phyloP scores from a whole-genome alignment of 2,329 filamentous ascomycete genomes.

The Microsporum audouinii region DNA sequence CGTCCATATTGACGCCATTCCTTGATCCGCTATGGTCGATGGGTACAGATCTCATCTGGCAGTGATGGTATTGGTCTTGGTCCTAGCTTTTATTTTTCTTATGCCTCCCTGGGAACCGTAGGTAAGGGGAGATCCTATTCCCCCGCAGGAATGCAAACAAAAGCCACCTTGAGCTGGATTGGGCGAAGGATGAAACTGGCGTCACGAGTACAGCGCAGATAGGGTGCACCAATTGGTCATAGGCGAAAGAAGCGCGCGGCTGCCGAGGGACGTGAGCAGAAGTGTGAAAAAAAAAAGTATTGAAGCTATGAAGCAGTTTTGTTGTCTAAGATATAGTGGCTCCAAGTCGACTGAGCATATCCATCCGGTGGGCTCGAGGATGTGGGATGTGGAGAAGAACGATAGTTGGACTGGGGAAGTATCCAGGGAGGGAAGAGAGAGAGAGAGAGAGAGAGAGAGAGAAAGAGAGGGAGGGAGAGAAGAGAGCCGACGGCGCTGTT shows the following conservation, averaged over 20 bases:
- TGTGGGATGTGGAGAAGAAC: background rate
- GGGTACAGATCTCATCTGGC: constrained; percentile 36
- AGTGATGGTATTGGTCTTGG: background rate
- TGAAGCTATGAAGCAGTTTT: background rate
- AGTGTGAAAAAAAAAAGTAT: background rate
- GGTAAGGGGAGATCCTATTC: background rate
- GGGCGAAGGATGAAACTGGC: background rate
- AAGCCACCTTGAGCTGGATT: background rate
- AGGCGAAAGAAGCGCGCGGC: background rate
- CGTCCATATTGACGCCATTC: constrained; percentile 31
- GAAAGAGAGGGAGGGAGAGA: background rate
- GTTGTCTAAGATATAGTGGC: background rate
- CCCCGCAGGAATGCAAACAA: background rate
- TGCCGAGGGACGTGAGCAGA: background rate
- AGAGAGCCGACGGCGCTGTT: background rate
- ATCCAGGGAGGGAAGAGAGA: background rate
- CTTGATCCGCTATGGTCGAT: constrained; percentile 29
- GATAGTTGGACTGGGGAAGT: background rate
- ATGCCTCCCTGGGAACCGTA: background rate
- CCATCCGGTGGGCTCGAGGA: background rate
- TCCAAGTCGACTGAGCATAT: background rate
- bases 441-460: background rate
- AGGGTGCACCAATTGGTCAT: constrained; percentile 2
- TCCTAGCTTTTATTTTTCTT: background rate
- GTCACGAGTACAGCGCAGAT: background rate